A percentile compares a stretch with the other conserved stretches of the same genome.
phyloP scores from a whole-genome alignment of 2,329 filamentous ascomycete species.

The Monilinia laxa region DNA sequence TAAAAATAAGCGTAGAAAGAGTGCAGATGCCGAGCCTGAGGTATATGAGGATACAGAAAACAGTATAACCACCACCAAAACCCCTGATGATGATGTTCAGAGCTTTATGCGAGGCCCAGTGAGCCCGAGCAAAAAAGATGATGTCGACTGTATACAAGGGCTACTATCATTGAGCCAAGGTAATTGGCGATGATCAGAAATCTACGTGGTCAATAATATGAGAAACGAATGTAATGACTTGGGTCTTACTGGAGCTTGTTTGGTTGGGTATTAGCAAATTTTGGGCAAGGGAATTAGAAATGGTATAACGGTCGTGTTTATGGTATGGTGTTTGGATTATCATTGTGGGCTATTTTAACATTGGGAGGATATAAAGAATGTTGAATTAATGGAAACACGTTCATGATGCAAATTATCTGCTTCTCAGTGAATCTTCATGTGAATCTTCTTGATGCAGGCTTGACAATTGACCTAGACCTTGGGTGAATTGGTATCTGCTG shows the following conservation, averaged over 20 bases:
- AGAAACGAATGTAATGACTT: conserved; percentile 21
- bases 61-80: conserved; percentile 20
- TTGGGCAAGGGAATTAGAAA: conserved; percentile 9
- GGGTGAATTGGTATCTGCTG: not conserved
- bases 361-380: conserved; percentile 15
- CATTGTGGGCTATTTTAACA: not conserved
- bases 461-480: not conserved
- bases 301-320: not conserved
- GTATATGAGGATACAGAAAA: conserved; percentile 55
- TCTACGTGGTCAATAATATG: not conserved
- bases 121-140: conserved; percentile 70
- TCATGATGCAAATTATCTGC: not conserved
- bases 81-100: conserved; percentile 62
- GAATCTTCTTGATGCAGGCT: no score
- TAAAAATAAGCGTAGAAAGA: conserved; percentile 32
- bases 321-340: conserved; percentile 11
- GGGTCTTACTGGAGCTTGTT: conserved; percentile 21
- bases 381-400: conserved; percentile 9
- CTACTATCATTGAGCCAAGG: conserved; percentile 85
- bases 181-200: conserved; percentile 63
- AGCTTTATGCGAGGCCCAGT: conserved; percentile 69
- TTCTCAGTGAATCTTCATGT: not conserved
- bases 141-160: conserved; percentile 88
- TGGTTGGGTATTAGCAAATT: conserved; percentile 13
- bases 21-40: conserved; percentile 41